A percentile compares a stretch with the other conserved stretches of the same genome.
These are phyloP conservation scores for Lotus japonicus DNA, from an alignment of 306 rosid species.

Conservation along the genomic window DNA sequence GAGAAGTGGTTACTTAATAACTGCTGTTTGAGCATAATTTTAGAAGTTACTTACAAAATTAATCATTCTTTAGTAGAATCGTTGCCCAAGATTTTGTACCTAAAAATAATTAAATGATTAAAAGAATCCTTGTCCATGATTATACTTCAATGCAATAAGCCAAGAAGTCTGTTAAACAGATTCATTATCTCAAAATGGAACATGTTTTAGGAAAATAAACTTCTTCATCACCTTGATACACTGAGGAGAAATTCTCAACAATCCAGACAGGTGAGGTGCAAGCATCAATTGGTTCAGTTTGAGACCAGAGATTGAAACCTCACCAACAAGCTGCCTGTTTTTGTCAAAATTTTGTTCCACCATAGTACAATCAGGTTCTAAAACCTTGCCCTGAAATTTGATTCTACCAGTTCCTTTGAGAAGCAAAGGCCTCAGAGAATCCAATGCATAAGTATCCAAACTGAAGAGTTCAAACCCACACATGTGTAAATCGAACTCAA, in stretches of 20 bases:
- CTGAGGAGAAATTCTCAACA: constrained; percentile 55
- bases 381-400: constrained; percentile 80
- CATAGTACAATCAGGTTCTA: constrained; percentile 35
- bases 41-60: neutral
- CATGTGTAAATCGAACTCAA: constrained; percentile 87
- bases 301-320: constrained; percentile 74
- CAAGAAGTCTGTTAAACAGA: neutral
- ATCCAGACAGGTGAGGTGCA: constrained; percentile 80
- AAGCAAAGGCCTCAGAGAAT: constrained; percentile 72
- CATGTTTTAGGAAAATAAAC: neutral
- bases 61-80: neutral
- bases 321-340: constrained; percentile 48
- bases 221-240: constrained; percentile 57
- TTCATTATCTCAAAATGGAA: constrained; percentile 1
- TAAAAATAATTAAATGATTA: neutral
- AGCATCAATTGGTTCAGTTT: constrained; percentile 87
- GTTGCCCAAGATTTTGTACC: neutral
- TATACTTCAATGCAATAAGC: neutral
- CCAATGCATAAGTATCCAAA: constrained; percentile 54
- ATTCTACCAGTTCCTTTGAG: constrained; percentile 51
- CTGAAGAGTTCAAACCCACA: constrained; percentile 77
- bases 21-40: neutral
- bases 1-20: neutral
- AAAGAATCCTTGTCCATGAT: neutral
- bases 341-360: constrained; percentile 42